phyloP scores from a whole-genome alignment of 495 filamentous ascomycete species.

The Penicillium salamii region DNA sequence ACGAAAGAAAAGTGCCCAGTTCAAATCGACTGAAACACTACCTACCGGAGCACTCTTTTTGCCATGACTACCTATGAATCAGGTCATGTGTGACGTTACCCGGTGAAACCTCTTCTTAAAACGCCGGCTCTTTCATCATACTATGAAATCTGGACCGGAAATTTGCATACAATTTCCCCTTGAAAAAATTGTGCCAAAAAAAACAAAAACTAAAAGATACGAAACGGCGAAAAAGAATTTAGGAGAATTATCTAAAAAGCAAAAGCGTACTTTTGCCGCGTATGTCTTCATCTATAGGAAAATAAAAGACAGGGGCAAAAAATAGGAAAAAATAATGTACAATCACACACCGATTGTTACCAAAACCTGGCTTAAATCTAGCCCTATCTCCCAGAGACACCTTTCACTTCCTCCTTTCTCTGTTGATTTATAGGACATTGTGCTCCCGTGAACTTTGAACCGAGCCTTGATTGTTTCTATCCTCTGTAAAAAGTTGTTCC shows the following conservation, averaged over 20 bases:
- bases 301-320: conserved; percentile 7
- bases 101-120: conserved; percentile 34
- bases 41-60: conserved; percentile 17
- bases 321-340: conserved; percentile 6
- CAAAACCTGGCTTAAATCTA: conserved; percentile 29
- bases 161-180: conserved; percentile 31
- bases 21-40: conserved; percentile 18
- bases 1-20: conserved; percentile 1
- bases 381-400: conserved; percentile 26
- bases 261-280: conserved; percentile 6
- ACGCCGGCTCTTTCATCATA: conserved; percentile 16
- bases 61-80: conserved; percentile 20
- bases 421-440: neutral
- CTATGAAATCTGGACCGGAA: conserved; percentile 20
- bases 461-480: neutral
- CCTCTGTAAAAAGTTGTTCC: neutral
- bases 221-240: conserved; percentile 1
- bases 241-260: neutral
- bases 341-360: conserved; percentile 32
- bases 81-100: conserved; percentile 38
- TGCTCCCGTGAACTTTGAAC: neutral
- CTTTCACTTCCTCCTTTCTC: conserved; percentile 13
- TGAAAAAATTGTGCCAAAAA: conserved; percentile 8
- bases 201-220: neutral
- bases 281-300: conserved; percentile 3